A percentile compares a stretch with the other conserved stretches of the same genome.
phyloP scores from a whole-genome alignment of 495 filamentous ascomycete genomes.

The Penicillium parvum region DNA sequence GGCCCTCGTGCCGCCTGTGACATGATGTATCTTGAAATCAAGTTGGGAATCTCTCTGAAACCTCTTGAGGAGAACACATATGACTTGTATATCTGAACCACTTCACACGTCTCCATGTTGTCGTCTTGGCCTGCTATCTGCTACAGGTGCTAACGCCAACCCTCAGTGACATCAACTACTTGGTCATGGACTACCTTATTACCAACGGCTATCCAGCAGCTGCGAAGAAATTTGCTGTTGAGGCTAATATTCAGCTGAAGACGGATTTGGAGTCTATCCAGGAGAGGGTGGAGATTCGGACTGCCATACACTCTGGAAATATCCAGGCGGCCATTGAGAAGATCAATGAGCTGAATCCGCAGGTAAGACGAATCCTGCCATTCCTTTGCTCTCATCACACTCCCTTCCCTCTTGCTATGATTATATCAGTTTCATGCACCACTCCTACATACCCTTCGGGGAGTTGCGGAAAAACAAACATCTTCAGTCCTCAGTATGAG shows the following conservation, averaged over 20 bases:
- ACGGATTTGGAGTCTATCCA: conserved; percentile 68
- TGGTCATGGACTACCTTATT: conserved; percentile 97
- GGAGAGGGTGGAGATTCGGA: conserved; percentile 71
- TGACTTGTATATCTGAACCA: conserved; percentile 67
- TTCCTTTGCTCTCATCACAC: conserved; percentile 7
- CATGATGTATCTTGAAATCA: conserved; percentile 80
- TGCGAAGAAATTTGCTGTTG: conserved; percentile 86
- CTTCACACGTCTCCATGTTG: conserved; percentile 9
- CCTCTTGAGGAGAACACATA: conserved; percentile 76
- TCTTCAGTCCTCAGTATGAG: conserved; percentile 97
- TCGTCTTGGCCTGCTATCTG: conserved; percentile 9
- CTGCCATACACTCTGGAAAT: conserved; percentile 75
- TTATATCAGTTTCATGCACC: conserved; percentile 99
- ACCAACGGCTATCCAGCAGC: conserved; percentile 93
- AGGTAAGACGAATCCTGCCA: conserved; percentile 57
- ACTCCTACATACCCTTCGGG: conserved; percentile 80
- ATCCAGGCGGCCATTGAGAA: conserved; percentile 80
- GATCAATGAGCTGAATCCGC: conserved; percentile 85
- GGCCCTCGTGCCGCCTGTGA: conserved; percentile 12
- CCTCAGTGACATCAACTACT: conserved; percentile 82
- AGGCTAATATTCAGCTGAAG: conserved; percentile 79
- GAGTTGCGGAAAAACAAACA: conserved; percentile 91
- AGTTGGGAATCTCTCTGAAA: conserved; percentile 99
- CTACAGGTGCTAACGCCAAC: conserved; percentile 28
- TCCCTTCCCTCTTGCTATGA: conserved; percentile 54